These are phyloP conservation scores for Diaporthe vexans DNA, from an alignment of 2,329 filamentous ascomycete genomes.

Conservation along the genomic window DNA sequence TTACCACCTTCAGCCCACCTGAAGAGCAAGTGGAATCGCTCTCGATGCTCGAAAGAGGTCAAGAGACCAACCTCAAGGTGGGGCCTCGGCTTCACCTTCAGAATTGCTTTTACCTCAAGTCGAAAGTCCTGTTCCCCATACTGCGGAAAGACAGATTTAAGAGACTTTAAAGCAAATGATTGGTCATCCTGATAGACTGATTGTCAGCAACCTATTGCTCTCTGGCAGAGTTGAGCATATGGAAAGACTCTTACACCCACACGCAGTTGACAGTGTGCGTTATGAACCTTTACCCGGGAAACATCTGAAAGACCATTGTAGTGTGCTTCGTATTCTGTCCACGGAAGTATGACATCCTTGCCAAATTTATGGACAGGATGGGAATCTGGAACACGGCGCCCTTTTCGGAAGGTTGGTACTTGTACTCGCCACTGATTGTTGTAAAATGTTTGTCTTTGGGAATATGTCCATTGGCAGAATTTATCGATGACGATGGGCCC, in stretches of 20 bases:
- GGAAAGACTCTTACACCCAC: not conserved
- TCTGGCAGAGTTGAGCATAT: too few species aligned
- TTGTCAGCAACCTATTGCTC: not conserved
- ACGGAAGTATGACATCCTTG: not conserved
- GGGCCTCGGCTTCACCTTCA: not conserved
- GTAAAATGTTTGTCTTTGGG: not conserved
- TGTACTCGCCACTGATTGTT: conserved; percentile 6
- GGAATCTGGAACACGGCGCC: not conserved
- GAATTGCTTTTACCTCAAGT: not conserved
- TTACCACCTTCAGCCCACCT: not conserved
- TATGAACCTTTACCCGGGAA: not conserved
- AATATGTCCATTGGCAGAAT: not conserved
- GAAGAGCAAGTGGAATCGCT: not conserved
- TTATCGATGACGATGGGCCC: not conserved
- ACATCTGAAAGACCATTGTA: not conserved
- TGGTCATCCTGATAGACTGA: not conserved
- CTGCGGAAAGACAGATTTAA: not conserved
- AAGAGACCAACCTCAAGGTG: not conserved
- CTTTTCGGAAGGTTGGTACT: not conserved
- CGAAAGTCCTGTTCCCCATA: not conserved
- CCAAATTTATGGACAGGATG: not conserved
- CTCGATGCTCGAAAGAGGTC: not conserved
- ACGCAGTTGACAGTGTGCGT: not conserved
- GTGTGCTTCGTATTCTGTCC: not conserved
- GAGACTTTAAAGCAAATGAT: not conserved